These are phyloP conservation scores for Penicillium sumatraense DNA, from an alignment of 2,329 filamentous ascomycete genomes.

Conservation along the genomic window DNA sequence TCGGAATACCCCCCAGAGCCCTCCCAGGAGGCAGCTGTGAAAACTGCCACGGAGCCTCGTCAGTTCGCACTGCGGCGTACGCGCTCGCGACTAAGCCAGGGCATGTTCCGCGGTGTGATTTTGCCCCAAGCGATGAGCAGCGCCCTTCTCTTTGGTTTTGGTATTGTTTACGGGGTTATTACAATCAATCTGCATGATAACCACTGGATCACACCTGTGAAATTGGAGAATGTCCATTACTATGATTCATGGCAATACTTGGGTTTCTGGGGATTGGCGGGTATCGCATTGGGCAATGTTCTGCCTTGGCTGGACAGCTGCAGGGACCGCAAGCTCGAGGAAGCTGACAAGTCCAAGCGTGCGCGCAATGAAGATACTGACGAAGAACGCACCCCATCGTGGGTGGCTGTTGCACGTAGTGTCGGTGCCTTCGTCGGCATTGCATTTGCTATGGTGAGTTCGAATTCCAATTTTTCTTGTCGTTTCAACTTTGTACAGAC, in stretches of 20 bases:
- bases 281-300: constrained; percentile 75
- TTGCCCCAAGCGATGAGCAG: constrained; percentile 63
- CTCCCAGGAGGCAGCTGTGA: constrained; percentile 40
- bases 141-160: constrained; percentile 74
- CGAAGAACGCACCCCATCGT: constrained; percentile 50
- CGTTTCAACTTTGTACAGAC: background rate
- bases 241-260: constrained; percentile 68
- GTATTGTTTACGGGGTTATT: constrained; percentile 79
- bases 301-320: constrained; percentile 83
- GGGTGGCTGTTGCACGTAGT: constrained; percentile 73
- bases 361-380: constrained; percentile 36
- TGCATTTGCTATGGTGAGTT: constrained; percentile 79
- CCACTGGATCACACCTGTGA: constrained; percentile 64
- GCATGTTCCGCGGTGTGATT: constrained; percentile 46
- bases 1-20: constrained; percentile 42
- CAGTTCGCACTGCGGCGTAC: constrained; percentile 36
- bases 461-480: background rate
- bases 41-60: constrained; percentile 33
- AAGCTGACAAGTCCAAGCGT: constrained; percentile 26
- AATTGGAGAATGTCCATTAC: constrained; percentile 60
- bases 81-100: constrained; percentile 42
- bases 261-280: constrained; percentile 78
- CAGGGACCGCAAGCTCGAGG: constrained; percentile 62
- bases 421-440: constrained; percentile 75
- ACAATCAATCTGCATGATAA: constrained; percentile 79